A percentile compares a stretch with the other conserved stretches of the same genome.
Conservation (phyloP, 2,329 filamentous ascomycete genomes). For the Emmonsia crescens region DNA sequence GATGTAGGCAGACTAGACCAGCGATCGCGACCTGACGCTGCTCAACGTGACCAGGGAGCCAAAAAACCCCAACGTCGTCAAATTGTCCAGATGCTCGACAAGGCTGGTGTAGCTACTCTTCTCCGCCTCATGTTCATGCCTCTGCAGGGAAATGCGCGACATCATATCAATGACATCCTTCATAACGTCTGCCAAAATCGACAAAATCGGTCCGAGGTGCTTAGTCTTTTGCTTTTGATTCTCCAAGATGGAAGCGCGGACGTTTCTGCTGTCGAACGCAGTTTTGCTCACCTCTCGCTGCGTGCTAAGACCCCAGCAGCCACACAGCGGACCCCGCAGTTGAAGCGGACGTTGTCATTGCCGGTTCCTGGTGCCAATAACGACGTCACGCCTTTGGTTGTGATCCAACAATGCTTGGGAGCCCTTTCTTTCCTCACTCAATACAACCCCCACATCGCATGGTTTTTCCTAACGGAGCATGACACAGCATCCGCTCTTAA, state of each 20-base stretch:
- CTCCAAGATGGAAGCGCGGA: constrained; percentile 92
- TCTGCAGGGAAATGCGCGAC: constrained; percentile 75
- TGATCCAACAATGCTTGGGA: constrained; percentile 89
- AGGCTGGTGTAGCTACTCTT: constrained; percentile 87
- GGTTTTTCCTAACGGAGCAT: constrained; percentile 89
- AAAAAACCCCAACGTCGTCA: constrained; percentile 65
- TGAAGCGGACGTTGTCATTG: constrained; percentile 64
- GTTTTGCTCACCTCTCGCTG: constrained; percentile 84
- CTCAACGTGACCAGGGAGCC: constrained; percentile 34
- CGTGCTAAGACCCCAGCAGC: constrained; percentile 71
- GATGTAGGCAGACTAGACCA: constrained; percentile 30
- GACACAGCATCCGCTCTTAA: constrained; percentile 71
- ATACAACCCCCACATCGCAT: constrained; percentile 76
- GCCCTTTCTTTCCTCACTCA: constrained; percentile 73
- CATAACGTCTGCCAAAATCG: constrained; percentile 89
- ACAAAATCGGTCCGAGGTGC: constrained; percentile 88
- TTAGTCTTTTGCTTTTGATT: constrained; percentile 84
- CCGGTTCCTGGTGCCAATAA: constrained; percentile 52
- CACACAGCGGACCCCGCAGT: constrained; percentile 69
- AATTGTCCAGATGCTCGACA: constrained; percentile 94
- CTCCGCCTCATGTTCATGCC: constrained; percentile 97
- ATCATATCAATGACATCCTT: constrained; percentile 75
- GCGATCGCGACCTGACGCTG: constrained; percentile 13
- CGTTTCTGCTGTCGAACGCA: constrained; percentile 85
- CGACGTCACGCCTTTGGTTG: constrained; percentile 85